Percentiles rank a stretch among this genome's conserved stretches.
These are phyloP conservation scores for Vaccinium darrowii DNA, from an alignment of 148 eudicot species.

Conservation along the genomic window DNA sequence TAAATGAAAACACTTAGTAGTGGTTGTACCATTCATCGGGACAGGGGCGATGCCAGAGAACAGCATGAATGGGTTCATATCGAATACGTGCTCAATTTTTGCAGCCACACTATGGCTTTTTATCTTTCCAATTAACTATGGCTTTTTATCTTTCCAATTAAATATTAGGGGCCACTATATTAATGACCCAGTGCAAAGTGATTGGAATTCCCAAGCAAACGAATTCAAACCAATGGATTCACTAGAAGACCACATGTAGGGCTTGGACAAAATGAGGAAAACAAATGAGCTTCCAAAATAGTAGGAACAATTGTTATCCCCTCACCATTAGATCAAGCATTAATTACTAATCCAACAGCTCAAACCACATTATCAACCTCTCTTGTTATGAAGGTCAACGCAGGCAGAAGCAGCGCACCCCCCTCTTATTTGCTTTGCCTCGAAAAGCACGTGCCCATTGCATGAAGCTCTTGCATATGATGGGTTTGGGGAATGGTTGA, in stretches of 20 bases:
- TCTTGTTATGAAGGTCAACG: not conserved
- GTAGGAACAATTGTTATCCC: not conserved
- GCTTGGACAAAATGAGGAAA: not conserved
- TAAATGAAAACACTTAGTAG: no score
- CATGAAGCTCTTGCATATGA: not conserved
- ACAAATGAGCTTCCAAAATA: not conserved
- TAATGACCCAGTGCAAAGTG: not conserved
- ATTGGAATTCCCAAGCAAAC: not conserved
- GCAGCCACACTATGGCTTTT: not conserved
- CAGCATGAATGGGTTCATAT: no score
- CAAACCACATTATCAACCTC: not conserved
- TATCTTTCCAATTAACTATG: not conserved
- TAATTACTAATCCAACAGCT: constrained; percentile 4
- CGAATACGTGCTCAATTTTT: no score
- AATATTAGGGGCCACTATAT: not conserved
- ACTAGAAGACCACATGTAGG: not conserved
- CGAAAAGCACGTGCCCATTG: not conserved
- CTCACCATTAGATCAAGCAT: not conserved
- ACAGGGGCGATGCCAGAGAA: no score
- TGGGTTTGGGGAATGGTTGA: not conserved
- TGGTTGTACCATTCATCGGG: no score
- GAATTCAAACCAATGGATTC: not conserved
- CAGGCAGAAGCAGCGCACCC: not conserved
- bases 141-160: not conserved
- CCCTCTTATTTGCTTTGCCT: not conserved